phyloP scores from a whole-genome alignment of 306 rosid genomes.

The Cyclanthera cordifolia region DNA sequence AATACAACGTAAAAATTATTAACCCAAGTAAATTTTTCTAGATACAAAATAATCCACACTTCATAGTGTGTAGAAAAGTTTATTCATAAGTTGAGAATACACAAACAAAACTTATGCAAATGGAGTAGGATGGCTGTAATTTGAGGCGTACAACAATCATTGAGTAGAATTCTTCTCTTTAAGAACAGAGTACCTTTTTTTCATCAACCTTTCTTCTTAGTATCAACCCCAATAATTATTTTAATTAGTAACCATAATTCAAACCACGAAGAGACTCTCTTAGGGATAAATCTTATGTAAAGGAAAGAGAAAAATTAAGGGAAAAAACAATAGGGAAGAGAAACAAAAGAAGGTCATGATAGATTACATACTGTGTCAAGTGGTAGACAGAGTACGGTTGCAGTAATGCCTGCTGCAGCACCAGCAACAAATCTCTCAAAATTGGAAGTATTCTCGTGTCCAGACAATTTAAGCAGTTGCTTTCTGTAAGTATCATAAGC shows the following conservation, averaged over 20 bases:
- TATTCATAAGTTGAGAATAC: not conserved
- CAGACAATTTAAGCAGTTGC: conserved; percentile 53
- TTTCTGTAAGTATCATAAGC: conserved; percentile 90
- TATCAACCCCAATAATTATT: not conserved
- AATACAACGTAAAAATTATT: not conserved
- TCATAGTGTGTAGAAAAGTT: no score
- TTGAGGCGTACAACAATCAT: not conserved
- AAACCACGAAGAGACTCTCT: not conserved
- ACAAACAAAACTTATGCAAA: not conserved
- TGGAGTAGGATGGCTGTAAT: not conserved
- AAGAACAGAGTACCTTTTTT: not conserved
- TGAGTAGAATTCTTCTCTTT: not conserved
- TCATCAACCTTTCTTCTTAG: not conserved
- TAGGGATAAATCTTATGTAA: not conserved
- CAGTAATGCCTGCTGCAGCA: conserved; percentile 90
- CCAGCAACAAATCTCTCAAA: conserved; percentile 94
- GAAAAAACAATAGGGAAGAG: not conserved
- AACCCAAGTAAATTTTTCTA: no score
- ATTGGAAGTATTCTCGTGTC: conserved; percentile 62
- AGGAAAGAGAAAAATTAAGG: not conserved
- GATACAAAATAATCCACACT: no score
- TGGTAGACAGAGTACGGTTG: conserved; percentile 70
- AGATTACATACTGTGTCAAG: conserved; percentile 75
- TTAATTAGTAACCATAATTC: not conserved
- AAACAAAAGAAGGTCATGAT: conserved; percentile 1